phyloP scores from a whole-genome alignment of 2,329 filamentous ascomycete genomes.

The Beauveria pseudobassiana region DNA sequence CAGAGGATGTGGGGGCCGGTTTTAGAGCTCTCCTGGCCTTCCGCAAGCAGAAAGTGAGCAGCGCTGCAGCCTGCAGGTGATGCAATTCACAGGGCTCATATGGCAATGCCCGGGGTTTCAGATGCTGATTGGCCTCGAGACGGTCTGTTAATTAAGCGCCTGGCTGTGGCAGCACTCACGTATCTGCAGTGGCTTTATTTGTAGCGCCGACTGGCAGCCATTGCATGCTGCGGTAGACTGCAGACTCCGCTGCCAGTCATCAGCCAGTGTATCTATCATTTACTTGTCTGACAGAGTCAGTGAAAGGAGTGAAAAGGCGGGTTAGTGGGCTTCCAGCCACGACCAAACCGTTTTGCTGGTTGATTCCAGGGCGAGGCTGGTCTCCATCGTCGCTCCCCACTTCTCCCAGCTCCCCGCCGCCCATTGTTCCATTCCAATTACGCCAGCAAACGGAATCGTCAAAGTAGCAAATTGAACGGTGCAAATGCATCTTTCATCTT shows the following conservation, averaged over 20 bases:
- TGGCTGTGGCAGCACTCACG: not conserved
- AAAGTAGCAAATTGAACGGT: not conserved
- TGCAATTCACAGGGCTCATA: not conserved
- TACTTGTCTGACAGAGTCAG: no score
- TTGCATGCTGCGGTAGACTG: no score
- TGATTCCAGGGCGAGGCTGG: conserved; percentile 9
- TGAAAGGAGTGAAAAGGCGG: no score
- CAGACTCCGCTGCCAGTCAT: no score
- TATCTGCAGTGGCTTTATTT: not conserved
- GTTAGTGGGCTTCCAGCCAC: not conserved
- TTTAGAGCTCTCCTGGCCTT: not conserved
- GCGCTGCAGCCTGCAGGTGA: conserved; percentile 14
- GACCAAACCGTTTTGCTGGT: not conserved
- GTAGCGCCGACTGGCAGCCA: no score
- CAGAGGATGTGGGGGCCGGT: not conserved
- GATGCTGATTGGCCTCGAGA: conserved; percentile 8
- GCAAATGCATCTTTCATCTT: not conserved
- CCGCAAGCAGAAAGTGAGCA: not conserved
- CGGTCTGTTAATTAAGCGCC: not conserved
- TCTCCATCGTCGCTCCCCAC: not conserved
- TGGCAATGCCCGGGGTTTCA: conserved; percentile 9
- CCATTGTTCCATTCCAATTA: not conserved
- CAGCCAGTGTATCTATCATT: no score
- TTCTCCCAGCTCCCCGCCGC: not conserved
- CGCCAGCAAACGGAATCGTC: not conserved